These are phyloP conservation scores for Manihot esculenta DNA, from an alignment of 441 rosid genomes.

Conservation along the genomic window DNA sequence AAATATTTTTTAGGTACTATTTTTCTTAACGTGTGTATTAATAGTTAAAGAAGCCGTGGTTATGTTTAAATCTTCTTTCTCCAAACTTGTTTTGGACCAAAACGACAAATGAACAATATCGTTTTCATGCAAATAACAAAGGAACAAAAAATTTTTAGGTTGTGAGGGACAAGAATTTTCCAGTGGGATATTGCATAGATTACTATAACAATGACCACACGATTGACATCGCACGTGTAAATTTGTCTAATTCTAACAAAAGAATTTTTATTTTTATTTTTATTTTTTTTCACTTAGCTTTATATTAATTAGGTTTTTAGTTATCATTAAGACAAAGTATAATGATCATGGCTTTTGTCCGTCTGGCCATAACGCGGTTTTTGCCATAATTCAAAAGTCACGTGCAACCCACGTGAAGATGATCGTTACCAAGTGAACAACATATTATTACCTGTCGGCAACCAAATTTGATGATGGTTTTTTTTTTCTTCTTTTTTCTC, in stretches of 20 bases:
- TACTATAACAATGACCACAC: neutral
- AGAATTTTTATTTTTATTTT: neutral
- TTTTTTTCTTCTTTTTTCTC: neutral
- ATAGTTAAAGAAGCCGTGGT: neutral
- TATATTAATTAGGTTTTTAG: no score
- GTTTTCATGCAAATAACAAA: neutral
- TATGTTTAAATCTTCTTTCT: slow-evolving; percentile 3
- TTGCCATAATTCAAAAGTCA: slow-evolving; percentile 14
- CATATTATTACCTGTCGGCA: slow-evolving; percentile 23
- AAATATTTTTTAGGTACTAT: no score
- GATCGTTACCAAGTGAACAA: neutral
- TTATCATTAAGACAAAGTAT: neutral
- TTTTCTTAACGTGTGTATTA: no score
- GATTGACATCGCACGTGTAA: neutral
- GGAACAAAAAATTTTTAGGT: neutral
- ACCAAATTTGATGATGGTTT: neutral
- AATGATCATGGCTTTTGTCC: neutral
- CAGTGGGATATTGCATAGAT: neutral
- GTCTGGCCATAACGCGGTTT: slow-evolving; percentile 13
- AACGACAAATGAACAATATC: neutral
- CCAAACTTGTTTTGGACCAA: neutral
- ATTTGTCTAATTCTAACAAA: neutral
- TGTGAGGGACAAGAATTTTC: neutral
- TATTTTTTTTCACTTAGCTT: no score
- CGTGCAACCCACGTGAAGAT: slow-evolving; percentile 24